These are phyloP conservation scores for Hsuehochloa calcarea DNA, from an alignment of 176 grass and related monocot genomes.

Conservation along the genomic window DNA sequence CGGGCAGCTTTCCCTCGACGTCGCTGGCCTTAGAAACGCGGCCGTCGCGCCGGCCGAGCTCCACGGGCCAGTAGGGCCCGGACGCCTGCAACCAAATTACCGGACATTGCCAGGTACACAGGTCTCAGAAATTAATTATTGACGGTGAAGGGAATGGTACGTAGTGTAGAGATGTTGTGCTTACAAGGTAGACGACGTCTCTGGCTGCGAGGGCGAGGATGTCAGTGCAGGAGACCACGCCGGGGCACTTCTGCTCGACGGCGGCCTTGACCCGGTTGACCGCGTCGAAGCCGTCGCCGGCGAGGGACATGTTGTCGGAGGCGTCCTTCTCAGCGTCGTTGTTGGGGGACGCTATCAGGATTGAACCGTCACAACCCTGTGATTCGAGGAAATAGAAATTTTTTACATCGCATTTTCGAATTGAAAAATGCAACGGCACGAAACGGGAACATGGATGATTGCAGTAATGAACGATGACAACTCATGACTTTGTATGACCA, in stretches of 20 bases:
- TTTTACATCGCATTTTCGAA: not conserved
- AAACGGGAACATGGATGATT: not conserved
- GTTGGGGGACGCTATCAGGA: slow-evolving; percentile 45
- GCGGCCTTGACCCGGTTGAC: slow-evolving; percentile 49
- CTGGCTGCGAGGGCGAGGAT: slow-evolving; percentile 63
- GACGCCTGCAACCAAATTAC: no score
- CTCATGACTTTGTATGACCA: not conserved
- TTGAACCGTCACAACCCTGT: slow-evolving; percentile 67
- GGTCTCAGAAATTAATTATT: no score
- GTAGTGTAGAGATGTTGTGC: no score
- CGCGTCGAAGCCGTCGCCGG: slow-evolving; percentile 87
- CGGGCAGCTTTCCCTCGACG: slow-evolving; percentile 14
- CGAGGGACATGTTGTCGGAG: slow-evolving; percentile 69
- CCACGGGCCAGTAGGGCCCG: slow-evolving; percentile 59
- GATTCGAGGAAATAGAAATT: not conserved
- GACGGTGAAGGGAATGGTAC: no score
- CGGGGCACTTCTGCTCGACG: slow-evolving; percentile 42
- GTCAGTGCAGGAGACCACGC: slow-evolving; percentile 76
- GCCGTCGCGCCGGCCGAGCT: slow-evolving; percentile 62
- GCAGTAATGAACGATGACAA: not conserved
- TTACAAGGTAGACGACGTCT: slow-evolving; percentile 35
- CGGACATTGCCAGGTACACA: no score
- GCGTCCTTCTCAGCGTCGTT: slow-evolving; percentile 83
- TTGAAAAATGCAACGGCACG: not conserved
- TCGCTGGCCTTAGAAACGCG: slow-evolving; percentile 39